phyloP scores from a whole-genome alignment of 257 asterid genomes.

The Lantana camara region DNA sequence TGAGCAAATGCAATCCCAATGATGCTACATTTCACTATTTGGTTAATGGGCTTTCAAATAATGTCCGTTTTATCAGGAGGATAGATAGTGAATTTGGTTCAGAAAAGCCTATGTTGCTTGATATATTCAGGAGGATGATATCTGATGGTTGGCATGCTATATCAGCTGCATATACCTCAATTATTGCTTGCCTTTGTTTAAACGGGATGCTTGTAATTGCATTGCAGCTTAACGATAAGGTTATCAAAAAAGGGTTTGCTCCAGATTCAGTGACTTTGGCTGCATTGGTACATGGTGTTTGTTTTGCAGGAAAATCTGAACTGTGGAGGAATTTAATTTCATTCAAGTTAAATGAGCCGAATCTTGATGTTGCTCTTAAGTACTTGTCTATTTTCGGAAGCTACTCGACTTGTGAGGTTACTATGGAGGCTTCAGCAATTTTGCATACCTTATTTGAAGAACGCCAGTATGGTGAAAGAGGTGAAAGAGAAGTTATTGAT shows the following conservation, averaged over 20 bases:
- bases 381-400: constrained; percentile 54
- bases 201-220: constrained; percentile 62
- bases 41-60: constrained; percentile 71
- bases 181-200: constrained; percentile 69
- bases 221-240: constrained; percentile 52
- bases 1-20: constrained; percentile 68
- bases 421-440: constrained; percentile 56
- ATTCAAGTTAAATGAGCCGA: constrained; percentile 43
- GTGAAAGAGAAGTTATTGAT: constrained; percentile 26
- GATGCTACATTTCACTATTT: constrained; percentile 77
- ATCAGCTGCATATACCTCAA: constrained; percentile 73
- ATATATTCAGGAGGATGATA: constrained; percentile 49
- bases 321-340: constrained; percentile 70
- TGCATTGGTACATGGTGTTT: constrained; percentile 69
- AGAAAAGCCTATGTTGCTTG: constrained; percentile 55
- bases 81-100: constrained; percentile 23
- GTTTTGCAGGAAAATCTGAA: constrained; percentile 60
- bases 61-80: constrained; percentile 20
- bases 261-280: constrained; percentile 59
- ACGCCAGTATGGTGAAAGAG: constrained; percentile 24
- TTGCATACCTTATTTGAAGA: constrained; percentile 56
- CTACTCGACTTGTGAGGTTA: constrained; percentile 46
- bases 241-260: constrained; percentile 48
- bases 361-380: constrained; percentile 51
- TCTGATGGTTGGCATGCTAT: constrained; percentile 60